Conservation (phyloP, 345 rosid genomes). For the Carallia pectinifolia region DNA sequence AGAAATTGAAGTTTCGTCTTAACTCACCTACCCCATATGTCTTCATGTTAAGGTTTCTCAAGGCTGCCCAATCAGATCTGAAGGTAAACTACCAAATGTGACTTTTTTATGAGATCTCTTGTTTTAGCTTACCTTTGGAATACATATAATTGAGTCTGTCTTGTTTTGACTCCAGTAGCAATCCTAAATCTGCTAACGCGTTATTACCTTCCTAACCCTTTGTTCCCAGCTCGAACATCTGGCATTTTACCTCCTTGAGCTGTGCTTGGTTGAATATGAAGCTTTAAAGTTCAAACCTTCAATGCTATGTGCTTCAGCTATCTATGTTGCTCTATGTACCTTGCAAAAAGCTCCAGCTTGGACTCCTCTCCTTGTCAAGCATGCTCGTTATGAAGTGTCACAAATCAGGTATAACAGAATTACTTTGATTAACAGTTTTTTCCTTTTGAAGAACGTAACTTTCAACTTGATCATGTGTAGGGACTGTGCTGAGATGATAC, state of each 20-base stretch:
- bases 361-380: constrained; percentile 66
- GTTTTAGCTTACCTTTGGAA: not conserved
- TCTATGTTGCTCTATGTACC: constrained; percentile 76
- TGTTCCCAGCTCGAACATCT: constrained; percentile 72
- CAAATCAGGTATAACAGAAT: constrained; percentile 53
- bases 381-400: constrained; percentile 55
- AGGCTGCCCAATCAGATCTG: constrained; percentile 80
- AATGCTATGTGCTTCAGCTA: constrained; percentile 84
- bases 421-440: not conserved
- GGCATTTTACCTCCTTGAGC: constrained; percentile 79
- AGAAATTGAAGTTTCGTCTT: constrained; percentile 74
- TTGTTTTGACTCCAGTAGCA: not conserved
- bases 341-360: constrained; percentile 63
- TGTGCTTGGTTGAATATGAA: constrained; percentile 77
- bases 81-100: constrained; percentile 38
- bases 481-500: constrained; percentile 79
- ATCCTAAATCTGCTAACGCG: not conserved
- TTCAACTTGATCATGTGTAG: constrained; percentile 31
- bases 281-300: constrained; percentile 78
- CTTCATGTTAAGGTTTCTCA: constrained; percentile 90
- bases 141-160: not conserved
- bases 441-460: not conserved
- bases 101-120: not conserved
- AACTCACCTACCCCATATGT: constrained; percentile 86
- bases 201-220: not conserved